Percentiles rank a stretch among this genome's conserved stretches.
phyloP scores from a whole-genome alignment of 1,139 yeast genomes.

The Magnusiomyces sp. region DNA sequence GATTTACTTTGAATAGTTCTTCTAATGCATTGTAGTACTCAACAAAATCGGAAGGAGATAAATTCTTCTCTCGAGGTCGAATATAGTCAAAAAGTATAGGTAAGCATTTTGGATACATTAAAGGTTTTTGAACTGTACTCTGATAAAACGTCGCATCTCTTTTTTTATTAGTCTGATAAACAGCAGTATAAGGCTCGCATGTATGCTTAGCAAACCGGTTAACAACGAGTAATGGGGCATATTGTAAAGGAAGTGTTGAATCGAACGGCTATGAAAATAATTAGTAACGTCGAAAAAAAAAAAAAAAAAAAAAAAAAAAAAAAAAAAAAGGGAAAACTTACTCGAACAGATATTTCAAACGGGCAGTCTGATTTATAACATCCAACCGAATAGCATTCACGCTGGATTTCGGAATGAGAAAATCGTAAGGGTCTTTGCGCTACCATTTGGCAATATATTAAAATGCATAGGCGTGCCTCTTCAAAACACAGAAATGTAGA shows the following conservation, averaged over 20 bases:
- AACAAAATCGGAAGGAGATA: background rate
- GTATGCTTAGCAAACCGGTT: background rate
- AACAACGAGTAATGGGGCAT: background rate
- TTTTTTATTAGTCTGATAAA: background rate
- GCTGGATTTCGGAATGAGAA: constrained; percentile 1
- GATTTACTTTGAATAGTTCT: constrained; percentile 1
- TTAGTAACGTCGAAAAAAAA: too few relatives aligned
- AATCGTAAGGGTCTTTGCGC: background rate
- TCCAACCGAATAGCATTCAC: constrained; percentile 1
- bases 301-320: background rate
- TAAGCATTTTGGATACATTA: constrained; percentile 2
- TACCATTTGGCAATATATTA: constrained; percentile 1
- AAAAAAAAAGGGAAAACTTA: background rate
- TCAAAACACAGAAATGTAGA: constrained; percentile 3
- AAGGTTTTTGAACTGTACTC: background rate
- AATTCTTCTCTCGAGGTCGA: background rate
- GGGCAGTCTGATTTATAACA: background rate
- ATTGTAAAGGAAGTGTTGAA: constrained; percentile 1
- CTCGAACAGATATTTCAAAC: background rate
- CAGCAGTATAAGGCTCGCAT: background rate
- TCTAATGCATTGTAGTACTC: background rate
- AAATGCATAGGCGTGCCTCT: constrained; percentile 1
- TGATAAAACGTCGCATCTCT: background rate
- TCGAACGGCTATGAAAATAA: background rate
- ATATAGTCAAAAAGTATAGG: constrained; percentile 3